Evolutionary conservation across 2,329 filamentous ascomycete species (phyloP), one percentile per base, ranked within the genome.

Genomic region (Neopestalotiopsis clavispora): DNA sequence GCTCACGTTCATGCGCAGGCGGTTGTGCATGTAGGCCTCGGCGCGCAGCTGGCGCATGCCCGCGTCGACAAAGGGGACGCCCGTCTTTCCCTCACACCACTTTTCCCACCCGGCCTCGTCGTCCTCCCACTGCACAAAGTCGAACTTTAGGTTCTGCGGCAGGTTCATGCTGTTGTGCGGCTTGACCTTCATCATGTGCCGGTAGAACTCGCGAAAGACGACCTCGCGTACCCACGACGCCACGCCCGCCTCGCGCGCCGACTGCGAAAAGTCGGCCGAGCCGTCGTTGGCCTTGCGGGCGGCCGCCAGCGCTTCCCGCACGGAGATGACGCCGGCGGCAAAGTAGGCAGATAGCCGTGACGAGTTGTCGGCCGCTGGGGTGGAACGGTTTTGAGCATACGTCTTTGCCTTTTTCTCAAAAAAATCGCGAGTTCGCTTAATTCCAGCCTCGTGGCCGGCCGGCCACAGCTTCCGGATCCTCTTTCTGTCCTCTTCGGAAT

Each of bases 131-230:
- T 85, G 77, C 52, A 93, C 87, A 67, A 91, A 87, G 52, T 88
- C 88, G 77, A 91, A 92, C 75, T 92, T 90, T 69, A 88, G 89
- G 74, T 93, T 93, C 83, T 92, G 92, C 1, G 90, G 90, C 73
- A 92, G 92, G 79, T 89, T 89, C 91, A 93, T 93, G 76, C 89
- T 80, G 67, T 58, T 72, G 71, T 75, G 74, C 20, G 73, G 74
- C 20, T 67, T 69, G 42, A 70, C 67, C 30, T 67, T 52, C 66
- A 75, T 73, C 69, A 71, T 71, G 65, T 75, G 74, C 52, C 74
- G 66, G 69, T 75, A 75, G 70, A 75, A 75, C 70, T 75, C 74
- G 58, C 74, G 73, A 69, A 75, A 75, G 3, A 75, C 73, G 61
- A 75, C 38, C 69, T 75, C 74, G 45, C 74, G 72, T 4, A 74